phyloP scores from a whole-genome alignment of 1,284 basidiomycete genomes.

The Coniferiporia sulphurascens region DNA sequence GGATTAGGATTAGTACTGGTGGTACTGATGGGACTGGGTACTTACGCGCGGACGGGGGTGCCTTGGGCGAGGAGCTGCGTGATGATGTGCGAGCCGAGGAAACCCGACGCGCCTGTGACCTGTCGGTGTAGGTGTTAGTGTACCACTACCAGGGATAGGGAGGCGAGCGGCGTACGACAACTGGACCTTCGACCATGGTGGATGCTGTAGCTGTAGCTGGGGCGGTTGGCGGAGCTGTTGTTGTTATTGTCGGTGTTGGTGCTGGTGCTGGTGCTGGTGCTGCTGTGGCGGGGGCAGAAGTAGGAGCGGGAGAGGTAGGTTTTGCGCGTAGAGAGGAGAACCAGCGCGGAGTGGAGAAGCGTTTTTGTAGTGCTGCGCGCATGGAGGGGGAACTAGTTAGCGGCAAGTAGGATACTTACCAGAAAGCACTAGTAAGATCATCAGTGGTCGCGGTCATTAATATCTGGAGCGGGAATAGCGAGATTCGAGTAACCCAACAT shows the following conservation, averaged over 20 bases:
- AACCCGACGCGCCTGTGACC: slow-evolving; percentile 27
- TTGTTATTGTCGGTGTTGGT: background rate
- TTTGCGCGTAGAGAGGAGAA: background rate
- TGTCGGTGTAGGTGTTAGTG: too few relatives aligned
- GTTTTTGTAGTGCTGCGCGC: too few relatives aligned
- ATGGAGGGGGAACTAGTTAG: too few relatives aligned
- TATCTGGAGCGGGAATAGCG: too few relatives aligned
- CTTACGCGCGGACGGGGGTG: slow-evolving; percentile 27
- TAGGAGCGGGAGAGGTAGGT: background rate
- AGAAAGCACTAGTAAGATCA: too few relatives aligned
- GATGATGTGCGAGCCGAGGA: slow-evolving; percentile 26
- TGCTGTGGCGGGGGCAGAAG: background rate
- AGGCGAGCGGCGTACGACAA: slow-evolving; percentile 15
- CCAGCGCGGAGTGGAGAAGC: too few relatives aligned
- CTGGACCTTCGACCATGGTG: background rate
- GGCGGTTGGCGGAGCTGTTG: background rate
- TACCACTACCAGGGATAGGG: too few relatives aligned
- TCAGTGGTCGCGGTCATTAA: too few relatives aligned
- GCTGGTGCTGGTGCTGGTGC: background rate
- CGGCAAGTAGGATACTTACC: too few relatives aligned
- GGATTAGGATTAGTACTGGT: too few relatives aligned
- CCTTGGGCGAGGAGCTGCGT: slow-evolving; percentile 25
- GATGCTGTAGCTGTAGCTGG: background rate
- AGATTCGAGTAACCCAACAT: too few relatives aligned
- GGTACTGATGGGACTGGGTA: too few relatives aligned